Evolutionary conservation across 1,284 basidiomycete species (phyloP).

Genomic region (Cutaneotrichosporon sp.): DNA sequence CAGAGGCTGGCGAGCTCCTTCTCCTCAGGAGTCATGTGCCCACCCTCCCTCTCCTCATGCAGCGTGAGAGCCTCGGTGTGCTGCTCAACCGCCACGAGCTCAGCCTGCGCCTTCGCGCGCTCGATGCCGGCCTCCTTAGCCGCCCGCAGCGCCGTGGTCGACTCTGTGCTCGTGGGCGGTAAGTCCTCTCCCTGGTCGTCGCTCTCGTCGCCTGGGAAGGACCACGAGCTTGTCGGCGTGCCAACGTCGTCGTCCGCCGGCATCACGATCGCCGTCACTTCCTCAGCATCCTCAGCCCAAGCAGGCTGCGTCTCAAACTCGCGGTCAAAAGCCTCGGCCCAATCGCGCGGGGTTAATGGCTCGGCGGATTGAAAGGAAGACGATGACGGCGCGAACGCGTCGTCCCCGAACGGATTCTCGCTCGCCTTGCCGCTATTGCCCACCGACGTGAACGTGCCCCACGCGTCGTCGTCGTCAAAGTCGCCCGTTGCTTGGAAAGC

Average conservation of each 20-base stretch:
- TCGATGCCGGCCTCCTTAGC: constrained; percentile 8
- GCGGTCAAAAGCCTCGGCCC: constrained; percentile 47
- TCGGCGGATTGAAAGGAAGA: constrained; percentile 16
- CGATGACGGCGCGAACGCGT: constrained; percentile 33
- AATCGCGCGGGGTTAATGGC: constrained; percentile 46
- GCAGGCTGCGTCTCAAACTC: constrained; percentile 33
- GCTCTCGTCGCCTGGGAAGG: constrained; percentile 40
- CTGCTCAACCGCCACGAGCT: not conserved
- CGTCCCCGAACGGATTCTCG: constrained; percentile 51
- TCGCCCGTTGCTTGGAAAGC: constrained; percentile 31
- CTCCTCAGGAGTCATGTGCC: constrained; percentile 7
- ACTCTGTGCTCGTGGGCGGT: constrained; percentile 28
- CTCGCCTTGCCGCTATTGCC: constrained; percentile 19
- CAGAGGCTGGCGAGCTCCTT: constrained; percentile 3
- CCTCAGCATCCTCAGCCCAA: constrained; percentile 11
- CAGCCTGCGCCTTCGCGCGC: constrained; percentile 5
- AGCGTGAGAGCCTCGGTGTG: constrained; percentile 3
- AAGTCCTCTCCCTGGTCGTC: constrained; percentile 45
- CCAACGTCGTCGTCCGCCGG: constrained; percentile 14
- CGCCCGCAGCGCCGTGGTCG: not conserved
- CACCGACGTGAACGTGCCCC: constrained; percentile 47
- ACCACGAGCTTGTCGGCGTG: constrained; percentile 34
- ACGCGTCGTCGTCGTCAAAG: constrained; percentile 46
- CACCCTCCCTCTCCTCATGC: constrained; percentile 6
- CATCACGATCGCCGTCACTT: constrained; percentile 13